Percentiles rank a stretch among this genome's conserved stretches.
These are phyloP conservation scores for Gastrodia elata DNA, from an alignment of 106 monocot genomes.

Conservation along the genomic window DNA sequence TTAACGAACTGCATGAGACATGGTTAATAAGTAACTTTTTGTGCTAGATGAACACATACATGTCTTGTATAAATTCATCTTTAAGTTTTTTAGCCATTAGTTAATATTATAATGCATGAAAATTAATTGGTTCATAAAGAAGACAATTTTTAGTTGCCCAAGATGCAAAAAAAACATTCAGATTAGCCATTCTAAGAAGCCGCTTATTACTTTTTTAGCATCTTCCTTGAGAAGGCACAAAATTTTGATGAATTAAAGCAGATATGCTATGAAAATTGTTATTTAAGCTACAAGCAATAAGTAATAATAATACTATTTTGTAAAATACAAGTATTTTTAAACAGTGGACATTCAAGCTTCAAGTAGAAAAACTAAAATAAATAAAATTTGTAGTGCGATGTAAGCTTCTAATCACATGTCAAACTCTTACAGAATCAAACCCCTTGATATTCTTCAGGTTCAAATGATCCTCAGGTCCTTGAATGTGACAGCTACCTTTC, in stretches of 20 bases:
- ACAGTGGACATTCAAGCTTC: not conserved
- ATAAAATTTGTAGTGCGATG: too few relatives aligned
- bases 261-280: too few relatives aligned
- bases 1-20: too few relatives aligned
- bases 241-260: too few relatives aligned
- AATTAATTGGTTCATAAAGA: too few relatives aligned
- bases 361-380: not conserved
- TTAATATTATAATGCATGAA: not conserved
- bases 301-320: not conserved
- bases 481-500: conserved; percentile 32
- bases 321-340: not conserved
- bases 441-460: conserved; percentile 11
- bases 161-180: too few relatives aligned
- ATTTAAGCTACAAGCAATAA: not conserved
- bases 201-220: too few relatives aligned
- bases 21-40: too few relatives aligned
- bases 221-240: too few relatives aligned
- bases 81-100: not conserved
- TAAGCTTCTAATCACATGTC: not conserved
- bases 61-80: not conserved
- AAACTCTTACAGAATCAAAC: conserved; percentile 21
- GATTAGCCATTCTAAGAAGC: too few relatives aligned
- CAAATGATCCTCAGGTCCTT: conserved; percentile 30
- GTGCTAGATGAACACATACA: too few relatives aligned
- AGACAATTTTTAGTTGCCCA: too few relatives aligned